Evolutionary conservation across 2,329 filamentous ascomycete genomes (phyloP).

Genomic region (Orbilia quercus): DNA sequence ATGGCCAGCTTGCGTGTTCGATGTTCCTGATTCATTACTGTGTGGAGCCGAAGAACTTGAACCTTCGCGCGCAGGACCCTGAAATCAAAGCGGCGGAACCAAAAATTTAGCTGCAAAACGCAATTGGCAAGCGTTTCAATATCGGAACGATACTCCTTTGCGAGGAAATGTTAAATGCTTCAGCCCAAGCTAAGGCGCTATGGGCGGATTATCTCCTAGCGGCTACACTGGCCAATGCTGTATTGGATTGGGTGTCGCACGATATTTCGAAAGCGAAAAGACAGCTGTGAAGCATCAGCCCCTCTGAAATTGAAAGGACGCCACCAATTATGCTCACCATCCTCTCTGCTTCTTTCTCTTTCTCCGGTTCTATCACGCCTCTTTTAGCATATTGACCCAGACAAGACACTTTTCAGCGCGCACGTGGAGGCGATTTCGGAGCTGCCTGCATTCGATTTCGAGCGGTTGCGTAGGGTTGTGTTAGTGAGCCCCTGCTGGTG

Average conservation of each 20-base stretch:
- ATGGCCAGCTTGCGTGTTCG: slow-evolving; percentile 55
- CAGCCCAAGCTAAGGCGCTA: slow-evolving; percentile 51
- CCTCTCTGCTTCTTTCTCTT: not conserved
- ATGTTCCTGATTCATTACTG: slow-evolving; percentile 53
- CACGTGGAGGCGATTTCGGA: slow-evolving; percentile 50
- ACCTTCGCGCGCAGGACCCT: slow-evolving; percentile 36
- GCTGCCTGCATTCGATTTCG: slow-evolving; percentile 54
- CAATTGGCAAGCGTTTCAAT: not conserved
- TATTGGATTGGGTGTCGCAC: slow-evolving; percentile 31
- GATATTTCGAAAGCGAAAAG: slow-evolving; percentile 13
- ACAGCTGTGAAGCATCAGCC: slow-evolving; percentile 28
- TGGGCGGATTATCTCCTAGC: slow-evolving; percentile 28
- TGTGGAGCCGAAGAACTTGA: slow-evolving; percentile 49
- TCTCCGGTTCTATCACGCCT: slow-evolving; percentile 35
- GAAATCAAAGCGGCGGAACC: slow-evolving; percentile 45
- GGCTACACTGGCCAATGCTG: slow-evolving; percentile 25
- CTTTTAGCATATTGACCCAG: slow-evolving; percentile 32
- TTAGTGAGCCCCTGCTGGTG: slow-evolving; percentile 17
- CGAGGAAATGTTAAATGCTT: slow-evolving; percentile 7
- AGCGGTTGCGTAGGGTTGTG: slow-evolving; percentile 25
- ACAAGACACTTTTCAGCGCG: slow-evolving; percentile 19
- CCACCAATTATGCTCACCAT: slow-evolving; percentile 28
- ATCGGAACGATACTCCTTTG: no score
- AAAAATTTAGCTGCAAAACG: slow-evolving; percentile 31
- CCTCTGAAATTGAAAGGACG: slow-evolving; percentile 29